Evolutionary conservation across 768 basidiomycete species (phyloP).

Genomic region (Boletus rufocinnamomeus): DNA sequence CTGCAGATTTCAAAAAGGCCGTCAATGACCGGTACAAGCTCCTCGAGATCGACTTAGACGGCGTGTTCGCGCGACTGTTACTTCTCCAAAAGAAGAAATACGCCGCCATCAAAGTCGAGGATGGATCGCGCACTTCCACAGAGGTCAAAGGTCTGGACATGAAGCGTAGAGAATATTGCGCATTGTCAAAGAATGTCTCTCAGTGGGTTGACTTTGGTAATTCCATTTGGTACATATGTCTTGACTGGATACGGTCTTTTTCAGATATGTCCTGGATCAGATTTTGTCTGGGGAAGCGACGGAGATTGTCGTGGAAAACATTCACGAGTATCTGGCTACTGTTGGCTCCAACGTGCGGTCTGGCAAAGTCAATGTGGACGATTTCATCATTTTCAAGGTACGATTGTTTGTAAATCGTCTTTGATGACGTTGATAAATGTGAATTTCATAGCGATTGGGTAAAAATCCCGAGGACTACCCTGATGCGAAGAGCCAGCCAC

Average conservation of each 20-base stretch:
- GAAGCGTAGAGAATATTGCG: slow-evolving; percentile 96
- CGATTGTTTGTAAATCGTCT: slow-evolving; percentile 3
- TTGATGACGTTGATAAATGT: background rate
- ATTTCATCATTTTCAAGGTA: slow-evolving; percentile 95
- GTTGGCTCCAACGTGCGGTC: slow-evolving; percentile 78
- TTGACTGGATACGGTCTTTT: slow-evolving; percentile 2
- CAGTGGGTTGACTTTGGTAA: slow-evolving; percentile 57
- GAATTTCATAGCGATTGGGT: slow-evolving; percentile 70
- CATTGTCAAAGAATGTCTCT: slow-evolving; percentile 88
- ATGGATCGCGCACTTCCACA: slow-evolving; percentile 70
- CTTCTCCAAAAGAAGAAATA: slow-evolving; percentile 99
- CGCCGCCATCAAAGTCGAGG: slow-evolving; percentile 93
- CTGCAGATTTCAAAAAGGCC: slow-evolving; percentile 89
- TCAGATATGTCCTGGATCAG: slow-evolving; percentile 84
- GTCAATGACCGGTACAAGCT: slow-evolving; percentile 96
- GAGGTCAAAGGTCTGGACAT: slow-evolving; percentile 98
- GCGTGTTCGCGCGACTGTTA: slow-evolving; percentile 88
- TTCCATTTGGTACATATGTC: background rate
- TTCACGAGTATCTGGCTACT: slow-evolving; percentile 86
- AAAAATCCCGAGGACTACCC: slow-evolving; percentile 98
- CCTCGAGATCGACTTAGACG: slow-evolving; percentile 95
- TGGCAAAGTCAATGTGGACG: slow-evolving; percentile 82
- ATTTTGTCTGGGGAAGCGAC: slow-evolving; percentile 91
- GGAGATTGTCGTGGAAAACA: slow-evolving; percentile 84
- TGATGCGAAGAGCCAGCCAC: slow-evolving; percentile 91